Evolutionary conservation across 345 rosid genomes (phyloP).

Genomic region (Hibiscus tridactylites): DNA sequence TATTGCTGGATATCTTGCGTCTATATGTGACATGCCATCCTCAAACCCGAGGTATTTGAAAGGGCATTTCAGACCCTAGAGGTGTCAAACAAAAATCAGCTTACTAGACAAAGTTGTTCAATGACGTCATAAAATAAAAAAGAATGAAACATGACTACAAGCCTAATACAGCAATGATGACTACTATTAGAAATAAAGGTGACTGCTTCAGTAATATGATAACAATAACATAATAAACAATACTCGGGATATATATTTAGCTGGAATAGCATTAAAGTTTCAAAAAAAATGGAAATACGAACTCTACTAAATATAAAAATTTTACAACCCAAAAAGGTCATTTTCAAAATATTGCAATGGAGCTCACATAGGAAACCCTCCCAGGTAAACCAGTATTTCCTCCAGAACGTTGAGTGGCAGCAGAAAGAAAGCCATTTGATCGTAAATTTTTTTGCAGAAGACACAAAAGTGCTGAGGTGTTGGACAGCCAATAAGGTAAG

Average conservation of each 20-base stretch:
- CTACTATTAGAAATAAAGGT: background rate
- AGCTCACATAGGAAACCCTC: constrained; percentile 64
- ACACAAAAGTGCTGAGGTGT: constrained; percentile 92
- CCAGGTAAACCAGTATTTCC: constrained; percentile 51
- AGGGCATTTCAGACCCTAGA: constrained; percentile 77
- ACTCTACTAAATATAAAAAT: background rate
- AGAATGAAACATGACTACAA: background rate
- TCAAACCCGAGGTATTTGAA: constrained; percentile 65
- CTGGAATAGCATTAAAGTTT: background rate
- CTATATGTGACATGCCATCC: constrained; percentile 67
- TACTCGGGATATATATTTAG: background rate
- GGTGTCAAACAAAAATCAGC: constrained; percentile 18
- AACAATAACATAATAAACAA: background rate
- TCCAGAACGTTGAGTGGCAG: constrained; percentile 46
- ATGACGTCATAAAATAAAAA: background rate
- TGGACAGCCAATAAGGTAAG: constrained; percentile 92
- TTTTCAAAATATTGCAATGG: background rate
- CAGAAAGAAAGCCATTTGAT: constrained; percentile 63
- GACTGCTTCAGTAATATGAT: background rate
- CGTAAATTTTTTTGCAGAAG: constrained; percentile 82
- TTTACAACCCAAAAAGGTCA: background rate
- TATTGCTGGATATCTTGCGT: constrained; percentile 94
- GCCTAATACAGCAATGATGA: background rate
- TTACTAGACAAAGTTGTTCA: background rate
- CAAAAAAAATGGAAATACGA: background rate